These are phyloP conservation scores for Globisporangium perplexum DNA, from an alignment of 352 stramenopile species.

Conservation along the genomic window DNA sequence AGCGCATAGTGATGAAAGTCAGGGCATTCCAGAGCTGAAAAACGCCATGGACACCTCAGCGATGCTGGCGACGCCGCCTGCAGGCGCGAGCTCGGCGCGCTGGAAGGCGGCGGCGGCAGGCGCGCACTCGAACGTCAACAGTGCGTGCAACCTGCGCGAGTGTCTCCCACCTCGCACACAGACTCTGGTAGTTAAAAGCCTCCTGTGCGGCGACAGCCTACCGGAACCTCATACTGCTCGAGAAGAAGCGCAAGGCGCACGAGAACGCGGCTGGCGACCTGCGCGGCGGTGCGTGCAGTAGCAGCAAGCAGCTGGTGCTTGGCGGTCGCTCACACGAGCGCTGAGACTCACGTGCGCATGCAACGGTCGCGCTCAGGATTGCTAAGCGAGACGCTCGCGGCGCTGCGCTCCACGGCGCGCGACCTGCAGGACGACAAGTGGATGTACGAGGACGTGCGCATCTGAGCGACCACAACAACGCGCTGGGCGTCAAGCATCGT, in stretches of 20 bases:
- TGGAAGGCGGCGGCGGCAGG: constrained; percentile 13
- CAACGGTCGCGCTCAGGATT: constrained; percentile 20
- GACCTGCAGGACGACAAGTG: constrained; percentile 67
- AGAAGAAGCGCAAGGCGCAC: constrained; percentile 48
- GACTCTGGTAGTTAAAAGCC: neutral
- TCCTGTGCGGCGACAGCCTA: constrained; percentile 18
- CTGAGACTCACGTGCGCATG: neutral
- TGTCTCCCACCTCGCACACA: too few species aligned
- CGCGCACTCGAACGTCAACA: constrained; percentile 16
- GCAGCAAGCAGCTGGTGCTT: constrained; percentile 19
- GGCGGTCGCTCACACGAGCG: neutral
- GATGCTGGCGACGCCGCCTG: neutral
- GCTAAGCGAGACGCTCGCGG: constrained; percentile 49
- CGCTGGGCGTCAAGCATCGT: neutral
- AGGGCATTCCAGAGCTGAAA: neutral
- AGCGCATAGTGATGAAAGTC: neutral
- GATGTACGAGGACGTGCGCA: constrained; percentile 65
- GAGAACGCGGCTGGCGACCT: constrained; percentile 36
- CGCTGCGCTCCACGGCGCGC: constrained; percentile 40
- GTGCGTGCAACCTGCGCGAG: constrained; percentile 14
- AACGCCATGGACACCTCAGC: neutral
- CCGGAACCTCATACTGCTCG: constrained; percentile 40
- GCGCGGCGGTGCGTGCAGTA: constrained; percentile 18
- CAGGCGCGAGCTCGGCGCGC: neutral
- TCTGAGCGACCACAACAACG: constrained; percentile 18